Percentiles rank a stretch among this genome's conserved stretches.
Conservation (phyloP, 2,329 filamentous ascomycete genomes). For the Nannizziopsis arthrosporioides region DNA sequence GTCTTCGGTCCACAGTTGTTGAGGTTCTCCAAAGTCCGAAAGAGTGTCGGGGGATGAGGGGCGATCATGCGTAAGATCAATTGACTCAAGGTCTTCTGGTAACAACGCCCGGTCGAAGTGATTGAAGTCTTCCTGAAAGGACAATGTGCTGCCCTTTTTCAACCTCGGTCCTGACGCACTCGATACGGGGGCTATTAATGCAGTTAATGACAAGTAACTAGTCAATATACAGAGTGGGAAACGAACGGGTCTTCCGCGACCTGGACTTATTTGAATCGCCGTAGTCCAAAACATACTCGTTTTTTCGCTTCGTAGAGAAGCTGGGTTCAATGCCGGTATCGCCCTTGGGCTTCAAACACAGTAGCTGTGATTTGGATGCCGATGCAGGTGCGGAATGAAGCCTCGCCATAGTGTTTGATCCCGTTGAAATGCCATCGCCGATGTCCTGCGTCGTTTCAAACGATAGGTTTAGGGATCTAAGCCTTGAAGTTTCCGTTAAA, state of each 20-base stretch:
- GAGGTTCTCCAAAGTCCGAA: conserved; percentile 33
- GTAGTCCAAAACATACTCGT: conserved; percentile 6
- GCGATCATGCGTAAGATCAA: conserved; percentile 35
- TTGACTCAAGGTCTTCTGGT: conserved; percentile 31
- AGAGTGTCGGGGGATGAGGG: conserved; percentile 30
- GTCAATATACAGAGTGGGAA: not conserved
- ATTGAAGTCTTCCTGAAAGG: not conserved
- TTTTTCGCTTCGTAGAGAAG: conserved; percentile 16
- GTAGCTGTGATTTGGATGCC: conserved; percentile 30
- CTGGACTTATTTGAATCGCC: conserved; percentile 3
- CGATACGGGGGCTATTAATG: not conserved
- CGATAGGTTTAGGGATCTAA: too few relatives aligned
- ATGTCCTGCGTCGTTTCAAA: not conserved
- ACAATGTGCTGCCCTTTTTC: not conserved
- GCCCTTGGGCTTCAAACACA: conserved; percentile 20
- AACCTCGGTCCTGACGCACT: not conserved
- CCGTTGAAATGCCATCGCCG: conserved; percentile 19
- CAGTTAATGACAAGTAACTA: not conserved
- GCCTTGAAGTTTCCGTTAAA: too few relatives aligned
- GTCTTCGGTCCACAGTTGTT: conserved; percentile 35
- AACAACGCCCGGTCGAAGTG: conserved; percentile 1
- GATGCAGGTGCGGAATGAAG: conserved; percentile 33
- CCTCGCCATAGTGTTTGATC: conserved; percentile 32
- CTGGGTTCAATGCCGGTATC: conserved; percentile 17
- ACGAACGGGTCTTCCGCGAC: conserved; percentile 6